These are phyloP conservation scores for Plenodomus lindquistii DNA, from an alignment of 2,329 filamentous ascomycete species.

Conservation along the genomic window DNA sequence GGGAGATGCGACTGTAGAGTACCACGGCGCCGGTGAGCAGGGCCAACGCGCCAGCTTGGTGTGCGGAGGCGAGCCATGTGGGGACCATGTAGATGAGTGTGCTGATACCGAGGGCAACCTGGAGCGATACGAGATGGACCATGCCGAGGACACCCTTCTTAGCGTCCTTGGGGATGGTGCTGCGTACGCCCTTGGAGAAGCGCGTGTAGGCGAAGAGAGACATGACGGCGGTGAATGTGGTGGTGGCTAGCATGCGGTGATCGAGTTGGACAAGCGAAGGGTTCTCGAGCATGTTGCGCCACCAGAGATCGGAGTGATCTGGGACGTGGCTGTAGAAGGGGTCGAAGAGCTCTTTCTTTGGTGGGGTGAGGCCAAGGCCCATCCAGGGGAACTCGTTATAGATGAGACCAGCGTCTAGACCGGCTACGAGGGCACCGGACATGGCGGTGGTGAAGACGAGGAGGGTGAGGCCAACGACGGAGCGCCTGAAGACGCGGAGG, in stretches of 20 bases:
- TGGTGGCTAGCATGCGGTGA: slow-evolving; percentile 88
- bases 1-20: slow-evolving; percentile 63
- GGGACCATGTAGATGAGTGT: slow-evolving; percentile 96
- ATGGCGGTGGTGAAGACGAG: slow-evolving; percentile 89
- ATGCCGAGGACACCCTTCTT: slow-evolving; percentile 78
- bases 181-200: slow-evolving; percentile 66
- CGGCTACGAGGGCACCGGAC: slow-evolving; percentile 91
- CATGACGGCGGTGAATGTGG: slow-evolving; percentile 81
- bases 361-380: slow-evolving; percentile 82
- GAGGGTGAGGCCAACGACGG: slow-evolving; percentile 69
- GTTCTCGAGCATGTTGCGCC: slow-evolving; percentile 98
- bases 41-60: slow-evolving; percentile 88
- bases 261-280: slow-evolving; percentile 94
- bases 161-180: slow-evolving; percentile 58
- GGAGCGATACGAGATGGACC: slow-evolving; percentile 78
- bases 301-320: slow-evolving; percentile 84
- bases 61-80: slow-evolving; percentile 80
- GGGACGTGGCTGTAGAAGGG: slow-evolving; percentile 79
- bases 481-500: slow-evolving; percentile 74
- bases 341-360: slow-evolving; percentile 80
- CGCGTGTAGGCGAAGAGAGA: slow-evolving; percentile 80
- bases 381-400: slow-evolving; percentile 99
- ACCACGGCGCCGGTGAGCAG: slow-evolving; percentile 81
- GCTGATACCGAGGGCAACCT: slow-evolving; percentile 83
- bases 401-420: slow-evolving; percentile 93